Evolutionary conservation across 768 basidiomycete species (phyloP).

Genomic region (Rickenella mellea): DNA sequence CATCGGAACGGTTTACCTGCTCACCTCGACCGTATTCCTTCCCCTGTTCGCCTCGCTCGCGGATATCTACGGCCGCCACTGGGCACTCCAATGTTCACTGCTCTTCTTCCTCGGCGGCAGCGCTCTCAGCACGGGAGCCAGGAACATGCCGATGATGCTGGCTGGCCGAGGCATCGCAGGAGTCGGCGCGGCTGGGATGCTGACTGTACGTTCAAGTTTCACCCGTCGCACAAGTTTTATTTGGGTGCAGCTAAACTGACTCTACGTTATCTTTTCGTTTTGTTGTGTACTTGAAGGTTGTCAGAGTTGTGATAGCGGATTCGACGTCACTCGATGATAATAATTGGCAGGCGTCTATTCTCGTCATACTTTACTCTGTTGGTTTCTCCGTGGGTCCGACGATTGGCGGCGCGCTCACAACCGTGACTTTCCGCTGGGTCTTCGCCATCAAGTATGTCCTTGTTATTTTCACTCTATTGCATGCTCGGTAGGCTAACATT

Average conservation of each 20-base stretch:
- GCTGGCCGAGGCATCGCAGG: conserved; percentile 40
- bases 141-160: conserved; percentile 35
- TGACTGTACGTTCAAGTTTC: conserved; percentile 22
- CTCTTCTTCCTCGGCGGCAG: conserved; percentile 37
- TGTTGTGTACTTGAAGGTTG: conserved; percentile 21
- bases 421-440: conserved; percentile 39
- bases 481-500: neutral
- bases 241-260: conserved; percentile 9
- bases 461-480: neutral
- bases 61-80: conserved; percentile 41
- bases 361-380: conserved; percentile 34
- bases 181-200: conserved; percentile 35
- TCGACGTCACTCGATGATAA: conserved; percentile 31
- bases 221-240: conserved; percentile 3
- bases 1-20: conserved; percentile 40
- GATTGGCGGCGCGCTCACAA: conserved; percentile 32
- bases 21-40: conserved; percentile 43
- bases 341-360: conserved; percentile 29
- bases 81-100: conserved; percentile 34
- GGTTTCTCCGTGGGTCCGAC: conserved; percentile 36
- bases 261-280: conserved; percentile 12
- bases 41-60: conserved; percentile 40
- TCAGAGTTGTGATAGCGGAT: conserved; percentile 36
- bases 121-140: conserved; percentile 35
- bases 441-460: conserved; percentile 42